Conservation (phyloP, 2,329 filamentous ascomycete genomes). For the Fusarium coicis region DNA sequence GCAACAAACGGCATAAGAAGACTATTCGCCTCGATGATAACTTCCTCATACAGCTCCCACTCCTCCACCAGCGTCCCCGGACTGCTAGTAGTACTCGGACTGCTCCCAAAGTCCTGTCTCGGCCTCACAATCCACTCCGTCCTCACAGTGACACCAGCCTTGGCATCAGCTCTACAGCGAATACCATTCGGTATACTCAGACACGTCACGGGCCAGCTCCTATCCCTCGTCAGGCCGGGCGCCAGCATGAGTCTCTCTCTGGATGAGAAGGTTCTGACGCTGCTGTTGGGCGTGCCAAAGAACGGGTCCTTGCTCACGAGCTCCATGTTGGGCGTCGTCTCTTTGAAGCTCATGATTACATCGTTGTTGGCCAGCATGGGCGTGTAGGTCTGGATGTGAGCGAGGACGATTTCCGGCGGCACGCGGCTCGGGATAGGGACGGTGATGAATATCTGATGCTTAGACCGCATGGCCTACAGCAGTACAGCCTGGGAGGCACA, state of each 20-base stretch:
- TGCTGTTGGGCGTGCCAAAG: slow-evolving; percentile 17
- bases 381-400: slow-evolving; percentile 26
- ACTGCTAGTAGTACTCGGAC: slow-evolving; percentile 13
- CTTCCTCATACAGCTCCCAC: slow-evolving; percentile 30
- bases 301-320: slow-evolving; percentile 19
- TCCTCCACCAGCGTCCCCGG: slow-evolving; percentile 18
- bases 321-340: slow-evolving; percentile 9
- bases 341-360: slow-evolving; percentile 12
- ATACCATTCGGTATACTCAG: slow-evolving; percentile 27
- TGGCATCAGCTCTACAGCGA: slow-evolving; percentile 24
- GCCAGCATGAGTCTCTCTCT: slow-evolving; percentile 7
- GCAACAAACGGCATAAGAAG: slow-evolving; percentile 32
- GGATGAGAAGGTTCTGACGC: slow-evolving; percentile 9
- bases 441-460: slow-evolving; percentile 19
- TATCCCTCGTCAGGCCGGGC: slow-evolving; percentile 17
- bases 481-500: neutral
- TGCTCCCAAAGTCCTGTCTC: neutral
- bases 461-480: slow-evolving; percentile 24
- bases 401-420: slow-evolving; percentile 29
- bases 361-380: slow-evolving; percentile 21
- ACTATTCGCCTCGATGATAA: slow-evolving; percentile 18
- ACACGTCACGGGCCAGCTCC: slow-evolving; percentile 19
- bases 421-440: slow-evolving; percentile 26
- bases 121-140: slow-evolving; percentile 25
- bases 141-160: slow-evolving; percentile 15